A percentile compares a stretch with the other conserved stretches of the same genome.
phyloP scores from a whole-genome alignment of 257 asterid species.

The Perilla frutescens region DNA sequence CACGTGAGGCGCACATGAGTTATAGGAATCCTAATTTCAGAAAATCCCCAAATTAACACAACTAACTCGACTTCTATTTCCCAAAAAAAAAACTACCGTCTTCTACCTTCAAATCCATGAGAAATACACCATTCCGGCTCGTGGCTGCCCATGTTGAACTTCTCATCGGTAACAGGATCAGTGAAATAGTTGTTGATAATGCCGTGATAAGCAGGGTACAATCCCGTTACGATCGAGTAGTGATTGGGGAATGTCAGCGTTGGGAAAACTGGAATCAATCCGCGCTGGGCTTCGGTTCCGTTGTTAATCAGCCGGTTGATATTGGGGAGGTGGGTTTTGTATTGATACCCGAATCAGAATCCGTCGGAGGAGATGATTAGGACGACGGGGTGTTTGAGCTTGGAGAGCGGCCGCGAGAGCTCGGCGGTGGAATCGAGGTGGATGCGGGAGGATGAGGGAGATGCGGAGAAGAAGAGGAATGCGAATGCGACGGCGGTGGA shows the following conservation, averaged over 20 bases:
- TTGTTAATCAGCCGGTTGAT: too few relatives aligned
- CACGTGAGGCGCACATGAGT: too few relatives aligned
- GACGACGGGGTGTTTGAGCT: slow-evolving; percentile 66
- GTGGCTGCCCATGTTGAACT: slow-evolving; percentile 63
- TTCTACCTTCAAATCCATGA: too few relatives aligned
- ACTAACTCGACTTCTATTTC: too few relatives aligned
- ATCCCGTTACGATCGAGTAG: slow-evolving; percentile 75
- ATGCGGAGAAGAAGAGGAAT: slow-evolving; percentile 43
- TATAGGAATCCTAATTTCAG: too few relatives aligned
- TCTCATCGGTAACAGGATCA: slow-evolving; percentile 54
- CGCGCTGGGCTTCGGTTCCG: slow-evolving; percentile 69
- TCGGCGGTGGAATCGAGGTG: slow-evolving; percentile 9
- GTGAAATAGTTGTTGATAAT: slow-evolving; percentile 63
- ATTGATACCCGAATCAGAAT: slow-evolving; percentile 77
- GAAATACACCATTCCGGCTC: slow-evolving; percentile 80
- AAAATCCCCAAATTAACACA: too few relatives aligned
- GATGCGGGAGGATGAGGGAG: slow-evolving; percentile 34
- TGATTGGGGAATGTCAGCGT: slow-evolving; percentile 77
- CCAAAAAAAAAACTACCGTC: too few relatives aligned
- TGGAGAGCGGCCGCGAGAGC: slow-evolving; percentile 47
- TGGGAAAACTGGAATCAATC: slow-evolving; percentile 76
- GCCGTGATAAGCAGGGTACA: slow-evolving; percentile 77
- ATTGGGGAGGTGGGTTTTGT: too few relatives aligned
- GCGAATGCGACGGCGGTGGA: slow-evolving; percentile 56
- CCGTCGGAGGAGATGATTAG: slow-evolving; percentile 71